A percentile compares a stretch with the other conserved stretches of the same genome.
phyloP scores from a whole-genome alignment of 805 yeast species.

The Suhomyces tanzawaensis region DNA sequence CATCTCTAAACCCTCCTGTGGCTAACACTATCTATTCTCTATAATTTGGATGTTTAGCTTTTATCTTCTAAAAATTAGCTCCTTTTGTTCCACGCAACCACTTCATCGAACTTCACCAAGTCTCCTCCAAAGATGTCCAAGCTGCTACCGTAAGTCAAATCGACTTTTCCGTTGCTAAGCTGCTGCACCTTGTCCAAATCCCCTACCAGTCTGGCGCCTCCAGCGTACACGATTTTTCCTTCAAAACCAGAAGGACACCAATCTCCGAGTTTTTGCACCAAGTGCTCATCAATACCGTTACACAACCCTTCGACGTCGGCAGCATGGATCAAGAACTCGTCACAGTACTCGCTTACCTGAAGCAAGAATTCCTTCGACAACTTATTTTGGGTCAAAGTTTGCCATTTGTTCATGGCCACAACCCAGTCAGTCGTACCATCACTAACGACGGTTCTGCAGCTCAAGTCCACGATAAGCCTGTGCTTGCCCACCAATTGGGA shows the following conservation, averaged over 20 bases:
- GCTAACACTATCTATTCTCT: no score
- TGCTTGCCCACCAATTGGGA: conserved; percentile 58
- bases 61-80: no score
- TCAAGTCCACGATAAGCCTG: conserved; percentile 80
- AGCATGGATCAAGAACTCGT: conserved; percentile 91
- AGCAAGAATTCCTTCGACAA: conserved; percentile 54
- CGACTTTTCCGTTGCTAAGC: conserved; percentile 80
- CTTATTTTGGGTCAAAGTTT: conserved; percentile 69
- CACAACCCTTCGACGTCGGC: conserved; percentile 99
- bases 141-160: conserved; percentile 89
- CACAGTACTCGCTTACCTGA: conserved; percentile 61
- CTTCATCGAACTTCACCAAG: conserved; percentile 71
- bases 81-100: conserved; percentile 65
- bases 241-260: conserved; percentile 63
- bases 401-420: conserved; percentile 99
- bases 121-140: conserved; percentile 93
- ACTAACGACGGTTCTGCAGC: conserved; percentile 59
- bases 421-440: conserved; percentile 56
- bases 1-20: no score
- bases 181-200: conserved; percentile 67
- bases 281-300: conserved; percentile 80
- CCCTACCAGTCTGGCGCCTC: conserved; percentile 78
- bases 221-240: conserved; percentile 88
- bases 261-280: conserved; percentile 68
- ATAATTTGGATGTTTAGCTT: no score